These are phyloP conservation scores for Neurospora sublineolata DNA, from an alignment of 495 filamentous ascomycete genomes.

Conservation along the genomic window DNA sequence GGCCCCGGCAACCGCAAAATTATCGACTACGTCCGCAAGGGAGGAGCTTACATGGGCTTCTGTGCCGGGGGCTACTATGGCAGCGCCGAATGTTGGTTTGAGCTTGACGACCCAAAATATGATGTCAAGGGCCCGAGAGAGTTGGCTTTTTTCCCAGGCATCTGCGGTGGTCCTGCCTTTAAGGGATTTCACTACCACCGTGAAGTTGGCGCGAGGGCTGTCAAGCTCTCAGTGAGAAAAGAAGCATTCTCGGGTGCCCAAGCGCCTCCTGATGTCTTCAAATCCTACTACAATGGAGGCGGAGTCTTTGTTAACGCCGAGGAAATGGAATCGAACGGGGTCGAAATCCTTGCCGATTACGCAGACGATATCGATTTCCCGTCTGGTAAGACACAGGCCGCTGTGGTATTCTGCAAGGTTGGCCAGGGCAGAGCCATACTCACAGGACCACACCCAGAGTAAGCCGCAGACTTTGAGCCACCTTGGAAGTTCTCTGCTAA, in stretches of 20 bases:
- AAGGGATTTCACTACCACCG: conserved; percentile 84
- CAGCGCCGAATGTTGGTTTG: conserved; percentile 70
- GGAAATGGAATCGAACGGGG: conserved; percentile 45
- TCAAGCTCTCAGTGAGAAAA: conserved; percentile 54
- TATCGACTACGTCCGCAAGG: conserved; percentile 69
- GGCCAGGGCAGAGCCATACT: conserved; percentile 73
- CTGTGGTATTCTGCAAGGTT: conserved; percentile 77
- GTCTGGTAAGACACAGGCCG: conserved; percentile 57
- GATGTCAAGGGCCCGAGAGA: conserved; percentile 83
- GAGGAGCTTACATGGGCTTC: conserved; percentile 78
- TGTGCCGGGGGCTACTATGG: conserved; percentile 96
- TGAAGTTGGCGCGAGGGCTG: conserved; percentile 72
- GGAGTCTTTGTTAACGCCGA: conserved; percentile 84
- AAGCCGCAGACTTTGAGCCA: conserved; percentile 21
- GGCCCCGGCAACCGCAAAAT: conserved; percentile 80
- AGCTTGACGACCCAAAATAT: conserved; percentile 67
- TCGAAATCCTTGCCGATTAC: conserved; percentile 79
- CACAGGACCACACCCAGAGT: conserved; percentile 92
- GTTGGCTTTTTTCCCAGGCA: conserved; percentile 77
- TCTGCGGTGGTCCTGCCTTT: conserved; percentile 78
- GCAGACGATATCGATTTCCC: conserved; percentile 65
- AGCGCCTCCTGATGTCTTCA: conserved; percentile 51
- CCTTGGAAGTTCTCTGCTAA: not conserved
- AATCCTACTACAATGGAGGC: conserved; percentile 87
- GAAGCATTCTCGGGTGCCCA: conserved; percentile 39